phyloP scores from a whole-genome alignment of 2,329 filamentous ascomycete genomes.

The Ophiocordyceps camponoti-floridani region DNA sequence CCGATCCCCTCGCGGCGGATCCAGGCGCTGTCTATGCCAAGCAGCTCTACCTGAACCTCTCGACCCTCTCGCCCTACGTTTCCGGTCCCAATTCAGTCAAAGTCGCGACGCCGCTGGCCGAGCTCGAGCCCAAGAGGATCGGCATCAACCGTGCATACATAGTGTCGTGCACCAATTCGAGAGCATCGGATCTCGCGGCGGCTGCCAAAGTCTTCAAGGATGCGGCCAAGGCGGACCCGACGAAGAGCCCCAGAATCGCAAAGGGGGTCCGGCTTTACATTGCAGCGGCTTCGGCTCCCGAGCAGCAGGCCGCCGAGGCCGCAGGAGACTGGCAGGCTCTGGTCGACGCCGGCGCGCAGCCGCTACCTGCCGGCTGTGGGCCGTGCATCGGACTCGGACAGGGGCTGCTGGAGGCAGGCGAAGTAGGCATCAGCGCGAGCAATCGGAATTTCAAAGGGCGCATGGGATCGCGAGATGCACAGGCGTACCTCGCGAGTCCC shows the following conservation, averaged over 20 bases:
- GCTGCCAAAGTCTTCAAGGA: slow-evolving; percentile 74
- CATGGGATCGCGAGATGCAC: slow-evolving; percentile 50
- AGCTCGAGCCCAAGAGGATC: slow-evolving; percentile 60
- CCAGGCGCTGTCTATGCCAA: slow-evolving; percentile 69
- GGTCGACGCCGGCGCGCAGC: slow-evolving; percentile 4
- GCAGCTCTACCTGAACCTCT: slow-evolving; percentile 62
- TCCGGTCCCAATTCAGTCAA: slow-evolving; percentile 87
- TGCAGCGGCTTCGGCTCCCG: slow-evolving; percentile 60
- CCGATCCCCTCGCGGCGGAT: slow-evolving; percentile 51
- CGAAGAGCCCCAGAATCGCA: slow-evolving; percentile 50
- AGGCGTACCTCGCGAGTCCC: slow-evolving; percentile 75
- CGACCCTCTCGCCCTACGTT: slow-evolving; percentile 68
- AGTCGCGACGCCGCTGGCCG: slow-evolving; percentile 56
- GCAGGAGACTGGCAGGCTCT: slow-evolving; percentile 70
- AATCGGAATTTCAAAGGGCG: slow-evolving; percentile 88
- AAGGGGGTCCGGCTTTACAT: slow-evolving; percentile 71
- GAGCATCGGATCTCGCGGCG: slow-evolving; percentile 62
- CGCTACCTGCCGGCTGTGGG: slow-evolving; percentile 56
- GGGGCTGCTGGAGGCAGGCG: slow-evolving; percentile 67
- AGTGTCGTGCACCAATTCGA: slow-evolving; percentile 77
- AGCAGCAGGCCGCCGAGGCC: slow-evolving; percentile 61
- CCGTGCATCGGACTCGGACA: slow-evolving; percentile 72
- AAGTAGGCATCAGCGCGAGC: slow-evolving; percentile 66
- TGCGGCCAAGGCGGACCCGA: slow-evolving; percentile 36
- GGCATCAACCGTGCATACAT: slow-evolving; percentile 70